phyloP scores from a whole-genome alignment of 176 grass and related monocot species.

The Triticum timopheevii region DNA sequence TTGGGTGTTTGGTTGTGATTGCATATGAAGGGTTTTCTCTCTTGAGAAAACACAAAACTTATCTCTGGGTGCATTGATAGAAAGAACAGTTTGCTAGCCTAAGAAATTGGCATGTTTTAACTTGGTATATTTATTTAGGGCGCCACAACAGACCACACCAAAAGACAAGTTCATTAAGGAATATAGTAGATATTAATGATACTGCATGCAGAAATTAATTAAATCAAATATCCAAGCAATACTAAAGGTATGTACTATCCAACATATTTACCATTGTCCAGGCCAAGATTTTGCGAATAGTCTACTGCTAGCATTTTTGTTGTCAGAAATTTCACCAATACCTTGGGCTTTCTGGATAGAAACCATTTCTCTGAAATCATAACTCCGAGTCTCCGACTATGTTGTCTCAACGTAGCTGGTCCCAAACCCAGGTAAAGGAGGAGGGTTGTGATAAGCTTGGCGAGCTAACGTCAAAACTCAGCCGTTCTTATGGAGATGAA shows the following conservation, averaged over 20 bases:
- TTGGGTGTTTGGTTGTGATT: neutral
- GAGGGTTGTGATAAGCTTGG: no score
- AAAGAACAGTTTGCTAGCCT: neutral
- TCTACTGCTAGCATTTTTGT: neutral
- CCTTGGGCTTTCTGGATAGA: neutral
- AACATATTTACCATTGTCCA: neutral
- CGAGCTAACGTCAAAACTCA: no score
- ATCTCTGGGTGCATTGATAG: neutral
- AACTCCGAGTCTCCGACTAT: no score
- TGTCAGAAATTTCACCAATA: neutral
- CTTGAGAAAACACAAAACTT: neutral
- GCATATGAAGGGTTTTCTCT: neutral
- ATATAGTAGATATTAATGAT: neutral
- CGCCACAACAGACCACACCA: neutral
- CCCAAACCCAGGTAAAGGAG: no score
- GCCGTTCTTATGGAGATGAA: no score
- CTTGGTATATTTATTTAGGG: constrained; percentile 8
- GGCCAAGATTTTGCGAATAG: neutral
- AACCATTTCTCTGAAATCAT: neutral
- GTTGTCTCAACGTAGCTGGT: no score
- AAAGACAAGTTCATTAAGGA: constrained; percentile 27
- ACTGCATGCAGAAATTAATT: neutral
- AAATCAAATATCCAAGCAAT: neutral
- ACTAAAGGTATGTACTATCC: neutral
- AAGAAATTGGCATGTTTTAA: neutral